Conservation (phyloP, 2,329 filamentous ascomycete species). For the Colletotrichum echinochloae region DNA sequence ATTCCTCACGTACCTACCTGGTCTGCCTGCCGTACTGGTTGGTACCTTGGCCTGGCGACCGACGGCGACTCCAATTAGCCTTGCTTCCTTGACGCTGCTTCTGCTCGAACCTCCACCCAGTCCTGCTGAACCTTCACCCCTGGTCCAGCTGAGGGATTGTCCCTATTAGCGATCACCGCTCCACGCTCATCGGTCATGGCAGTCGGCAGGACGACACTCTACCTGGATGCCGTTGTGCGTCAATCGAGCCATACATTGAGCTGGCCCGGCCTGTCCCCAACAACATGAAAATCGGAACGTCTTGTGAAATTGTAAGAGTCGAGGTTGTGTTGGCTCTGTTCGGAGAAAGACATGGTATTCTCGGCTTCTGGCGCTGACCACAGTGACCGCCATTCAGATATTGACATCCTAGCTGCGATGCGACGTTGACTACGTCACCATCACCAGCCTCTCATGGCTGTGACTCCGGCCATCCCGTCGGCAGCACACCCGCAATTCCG, state of each 20-base stretch:
- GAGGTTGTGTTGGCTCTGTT: neutral
- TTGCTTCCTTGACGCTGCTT: neutral
- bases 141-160: slow-evolving; percentile 26
- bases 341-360: neutral
- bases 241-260: slow-evolving; percentile 4
- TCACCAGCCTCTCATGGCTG: slow-evolving; percentile 13
- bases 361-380: neutral
- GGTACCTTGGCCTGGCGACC: slow-evolving; percentile 7
- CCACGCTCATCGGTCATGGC: slow-evolving; percentile 20
- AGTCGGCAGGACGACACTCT: neutral
- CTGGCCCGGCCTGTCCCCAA: neutral
- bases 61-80: neutral
- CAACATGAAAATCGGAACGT: neutral
- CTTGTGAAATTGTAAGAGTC: neutral
- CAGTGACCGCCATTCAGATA: neutral
- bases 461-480: slow-evolving; percentile 1
- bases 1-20: neutral
- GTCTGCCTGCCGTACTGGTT: neutral
- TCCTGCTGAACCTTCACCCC: slow-evolving; percentile 14
- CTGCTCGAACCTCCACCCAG: slow-evolving; percentile 1
- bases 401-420: slow-evolving; percentile 8
- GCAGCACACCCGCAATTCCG: neutral
- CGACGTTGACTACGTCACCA: slow-evolving; percentile 2
- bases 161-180: neutral
- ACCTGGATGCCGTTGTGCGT: slow-evolving; percentile 6